These are phyloP conservation scores for Pascua sp. DNA, from an alignment of 1,284 basidiomycete species.

Conservation along the genomic window DNA sequence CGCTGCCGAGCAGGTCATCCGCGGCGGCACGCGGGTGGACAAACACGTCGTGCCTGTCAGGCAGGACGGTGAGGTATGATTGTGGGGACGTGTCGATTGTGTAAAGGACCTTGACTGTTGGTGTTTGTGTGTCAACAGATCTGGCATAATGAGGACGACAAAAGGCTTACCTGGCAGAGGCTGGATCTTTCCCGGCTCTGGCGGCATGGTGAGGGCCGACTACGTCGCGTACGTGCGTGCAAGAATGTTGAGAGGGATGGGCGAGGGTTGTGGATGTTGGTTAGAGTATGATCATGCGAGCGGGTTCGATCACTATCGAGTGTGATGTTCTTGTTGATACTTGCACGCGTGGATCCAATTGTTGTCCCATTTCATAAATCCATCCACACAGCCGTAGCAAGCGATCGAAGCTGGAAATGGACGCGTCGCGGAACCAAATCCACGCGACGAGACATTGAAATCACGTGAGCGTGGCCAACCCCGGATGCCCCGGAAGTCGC, in stretches of 20 bases:
- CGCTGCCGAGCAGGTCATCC: conserved; percentile 28
- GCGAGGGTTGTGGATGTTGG: too few relatives aligned
- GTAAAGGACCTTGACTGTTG: conserved; percentile 46
- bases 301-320: too few relatives aligned
- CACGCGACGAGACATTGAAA: neutral
- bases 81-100: conserved; percentile 38
- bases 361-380: neutral
- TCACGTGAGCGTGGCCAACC: neutral
- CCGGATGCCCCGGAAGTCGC: too few relatives aligned
- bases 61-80: conserved; percentile 39
- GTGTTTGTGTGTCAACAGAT: neutral
- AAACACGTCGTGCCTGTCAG: conserved; percentile 37
- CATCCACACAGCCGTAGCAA: neutral
- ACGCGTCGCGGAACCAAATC: conserved; percentile 5
- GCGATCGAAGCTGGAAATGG: neutral
- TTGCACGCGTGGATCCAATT: too few relatives aligned
- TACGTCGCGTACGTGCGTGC: neutral
- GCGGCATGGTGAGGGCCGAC: conserved; percentile 30
- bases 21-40: conserved; percentile 27
- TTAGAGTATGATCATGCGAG: too few relatives aligned
- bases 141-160: neutral
- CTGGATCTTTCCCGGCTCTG: conserved; percentile 43
- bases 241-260: too few relatives aligned
- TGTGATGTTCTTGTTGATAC: too few relatives aligned
- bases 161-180: conserved; percentile 30